A percentile compares a stretch with the other conserved stretches of the same genome.
Evolutionary conservation across 2,329 filamentous ascomycete genomes (phyloP).

Genomic region (Aureobasidium sp.): DNA sequence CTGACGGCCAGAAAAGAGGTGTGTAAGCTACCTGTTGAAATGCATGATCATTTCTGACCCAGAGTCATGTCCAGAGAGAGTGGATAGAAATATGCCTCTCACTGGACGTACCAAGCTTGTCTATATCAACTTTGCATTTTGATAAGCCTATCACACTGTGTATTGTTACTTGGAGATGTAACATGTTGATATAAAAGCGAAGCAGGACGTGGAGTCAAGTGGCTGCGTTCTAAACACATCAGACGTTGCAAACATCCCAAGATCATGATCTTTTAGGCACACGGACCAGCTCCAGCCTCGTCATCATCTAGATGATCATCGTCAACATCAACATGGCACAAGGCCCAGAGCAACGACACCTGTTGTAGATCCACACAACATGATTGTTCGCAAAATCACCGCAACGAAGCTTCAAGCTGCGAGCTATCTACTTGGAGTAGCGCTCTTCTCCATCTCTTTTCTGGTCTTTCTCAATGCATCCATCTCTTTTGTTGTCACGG

Average conservation of each 20-base stretch:
- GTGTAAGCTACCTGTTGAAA: too few relatives aligned
- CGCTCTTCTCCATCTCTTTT: constrained; percentile 80
- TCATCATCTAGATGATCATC: background rate
- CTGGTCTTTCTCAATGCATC: constrained; percentile 83
- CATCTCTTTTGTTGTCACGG: constrained; percentile 76
- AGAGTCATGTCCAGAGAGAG: too few relatives aligned
- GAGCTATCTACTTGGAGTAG: constrained; percentile 73
- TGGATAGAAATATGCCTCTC: too few relatives aligned
- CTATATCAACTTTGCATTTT: too few relatives aligned
- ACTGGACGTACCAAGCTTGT: too few relatives aligned
- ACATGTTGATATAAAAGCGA: too few relatives aligned
- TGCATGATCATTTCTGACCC: too few relatives aligned
- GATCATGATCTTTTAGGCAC: background rate
- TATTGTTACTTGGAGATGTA: too few relatives aligned
- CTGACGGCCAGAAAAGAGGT: too few relatives aligned
- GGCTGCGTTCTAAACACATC: background rate
- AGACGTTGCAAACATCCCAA: background rate
- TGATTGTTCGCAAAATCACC: constrained; percentile 25
- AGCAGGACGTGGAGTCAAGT: background rate
- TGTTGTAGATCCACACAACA: background rate
- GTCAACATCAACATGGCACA: background rate
- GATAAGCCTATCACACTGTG: too few relatives aligned
- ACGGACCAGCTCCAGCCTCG: background rate
- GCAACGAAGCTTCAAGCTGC: constrained; percentile 48
- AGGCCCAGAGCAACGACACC: background rate